phyloP scores from a whole-genome alignment of 2,329 filamentous ascomycete species.

The Alternaria sp. region DNA sequence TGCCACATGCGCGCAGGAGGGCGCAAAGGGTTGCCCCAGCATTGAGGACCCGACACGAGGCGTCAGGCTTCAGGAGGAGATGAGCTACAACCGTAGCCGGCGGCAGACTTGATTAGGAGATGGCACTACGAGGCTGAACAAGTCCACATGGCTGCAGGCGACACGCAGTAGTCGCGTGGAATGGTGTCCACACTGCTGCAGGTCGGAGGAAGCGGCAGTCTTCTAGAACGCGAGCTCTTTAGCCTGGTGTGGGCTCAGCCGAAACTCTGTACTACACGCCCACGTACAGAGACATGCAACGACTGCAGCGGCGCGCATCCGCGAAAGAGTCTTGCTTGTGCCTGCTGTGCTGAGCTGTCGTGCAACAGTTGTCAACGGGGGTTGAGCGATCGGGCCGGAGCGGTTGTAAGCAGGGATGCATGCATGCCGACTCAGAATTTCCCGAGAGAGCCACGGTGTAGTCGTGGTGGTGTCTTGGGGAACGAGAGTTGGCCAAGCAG shows the following conservation, averaged over 20 bases:
- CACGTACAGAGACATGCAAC: slow-evolving; percentile 3
- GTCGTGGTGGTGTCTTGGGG: not conserved
- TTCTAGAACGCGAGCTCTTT: slow-evolving; percentile 24
- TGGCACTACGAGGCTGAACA: slow-evolving; percentile 8
- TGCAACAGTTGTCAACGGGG: slow-evolving; percentile 7
- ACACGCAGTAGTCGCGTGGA: slow-evolving; percentile 10
- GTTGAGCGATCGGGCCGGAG: slow-evolving; percentile 8
- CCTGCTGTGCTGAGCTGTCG: slow-evolving; percentile 14
- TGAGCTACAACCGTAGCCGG: slow-evolving; percentile 1
- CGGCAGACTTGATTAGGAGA: not conserved
- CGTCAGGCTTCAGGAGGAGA: not conserved
- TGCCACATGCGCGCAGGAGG: slow-evolving; percentile 6
- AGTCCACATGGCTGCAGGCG: slow-evolving; percentile 11
- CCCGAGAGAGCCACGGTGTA: slow-evolving; percentile 3
- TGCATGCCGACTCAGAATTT: slow-evolving; percentile 4
- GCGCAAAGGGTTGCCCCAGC: not conserved
- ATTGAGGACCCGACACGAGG: slow-evolving; percentile 2
- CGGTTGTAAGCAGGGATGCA: not conserved
- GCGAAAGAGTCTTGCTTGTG: slow-evolving; percentile 5
- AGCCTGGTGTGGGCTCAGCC: slow-evolving; percentile 10
- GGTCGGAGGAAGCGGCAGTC: slow-evolving; percentile 15
- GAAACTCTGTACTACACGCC: slow-evolving; percentile 9
- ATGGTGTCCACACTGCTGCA: slow-evolving; percentile 8
- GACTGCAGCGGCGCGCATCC: not conserved
- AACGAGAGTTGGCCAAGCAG: not conserved